phyloP scores from a whole-genome alignment of 345 rosid genomes.

The Camelina hispida region DNA sequence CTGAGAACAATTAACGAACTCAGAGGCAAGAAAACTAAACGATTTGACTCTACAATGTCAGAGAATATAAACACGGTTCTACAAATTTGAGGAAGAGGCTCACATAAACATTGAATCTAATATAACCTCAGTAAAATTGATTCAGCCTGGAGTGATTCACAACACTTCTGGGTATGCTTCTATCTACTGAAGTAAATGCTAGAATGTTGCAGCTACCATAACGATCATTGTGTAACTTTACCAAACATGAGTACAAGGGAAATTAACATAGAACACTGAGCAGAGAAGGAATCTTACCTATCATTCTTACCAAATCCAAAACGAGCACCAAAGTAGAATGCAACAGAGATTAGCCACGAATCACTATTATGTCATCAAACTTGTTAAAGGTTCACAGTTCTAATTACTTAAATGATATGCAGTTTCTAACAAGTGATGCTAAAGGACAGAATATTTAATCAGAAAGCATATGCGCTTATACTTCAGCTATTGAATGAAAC shows the following conservation, averaged over 20 bases:
- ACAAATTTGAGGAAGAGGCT: neutral
- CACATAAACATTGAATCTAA: neutral
- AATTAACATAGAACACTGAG: neutral
- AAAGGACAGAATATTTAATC: neutral
- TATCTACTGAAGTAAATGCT: conserved; percentile 14
- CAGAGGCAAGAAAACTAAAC: conserved; percentile 11
- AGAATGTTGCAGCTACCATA: too few relatives aligned
- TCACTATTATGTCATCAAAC: conserved; percentile 19
- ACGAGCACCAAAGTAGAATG: too few relatives aligned
- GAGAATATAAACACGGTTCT: conserved; percentile 5
- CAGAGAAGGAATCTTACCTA: too few relatives aligned
- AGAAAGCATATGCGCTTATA: neutral
- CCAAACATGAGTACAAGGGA: neutral
- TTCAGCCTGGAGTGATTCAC: too few relatives aligned
- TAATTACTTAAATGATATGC: neutral
- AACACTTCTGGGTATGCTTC: too few relatives aligned
- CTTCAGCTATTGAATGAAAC: conserved; percentile 1
- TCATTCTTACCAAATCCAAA: too few relatives aligned
- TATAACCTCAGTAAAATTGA: neutral
- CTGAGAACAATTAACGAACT: conserved; percentile 47
- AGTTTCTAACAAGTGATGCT: neutral
- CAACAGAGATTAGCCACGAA: too few relatives aligned
- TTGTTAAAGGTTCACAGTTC: neutral
- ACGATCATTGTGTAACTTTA: neutral
- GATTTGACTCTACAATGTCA: neutral